Base-by-base conservation (phyloP, 768 basidiomycete genomes). In the Auriculariales sp. region DNA sequence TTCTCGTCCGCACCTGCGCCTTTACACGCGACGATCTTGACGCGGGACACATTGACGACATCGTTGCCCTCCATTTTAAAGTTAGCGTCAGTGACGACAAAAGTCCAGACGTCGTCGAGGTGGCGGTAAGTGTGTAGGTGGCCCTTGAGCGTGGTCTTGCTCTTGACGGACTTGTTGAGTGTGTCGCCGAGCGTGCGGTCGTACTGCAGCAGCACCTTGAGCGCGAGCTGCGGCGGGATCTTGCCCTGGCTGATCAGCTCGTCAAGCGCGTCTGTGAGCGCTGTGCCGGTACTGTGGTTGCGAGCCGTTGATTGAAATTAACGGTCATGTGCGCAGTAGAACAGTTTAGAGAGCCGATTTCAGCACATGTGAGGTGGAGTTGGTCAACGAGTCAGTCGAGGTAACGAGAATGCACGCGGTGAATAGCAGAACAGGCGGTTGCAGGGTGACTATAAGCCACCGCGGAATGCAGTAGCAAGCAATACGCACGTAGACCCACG, bases 1-100 rank as follows among this genome's bases (percentile, higher is more conserved):
- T 87, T 91, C 50, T 89, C 85, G 39, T 87, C 79, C 15, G 83
- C 86, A 56, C 92, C 90, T 29, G 86, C 89, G 60, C 87, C 88
- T 75, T 97, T 98, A 71, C 94, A 97, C 4, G 95, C 94, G 55
- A 99, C 92, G 52, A 99, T 97, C 72, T 97, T 95, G 66, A 95
- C 89, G 63, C 85, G 79, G 27, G 76, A 74, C 3, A 84, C 74
- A 33, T 64, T 68, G 51, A 90, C 78, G 62, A 79, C 69, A 60
- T 88, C 82, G 63, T 84, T 86, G 55, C 80, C 77, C 65, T 99
- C 95, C 83, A 98, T 91, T 68, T 97, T 97, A 69, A 99, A 94
- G 14, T 70, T 69, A 7, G 93, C 84, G 57, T 93, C 81, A 64
- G 91, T 88, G 47, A 97, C 86, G 54, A 94, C 87, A 65, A 98